Conservation (phyloP, 768 basidiomycete species). For the Austroboletus eburneus region DNA sequence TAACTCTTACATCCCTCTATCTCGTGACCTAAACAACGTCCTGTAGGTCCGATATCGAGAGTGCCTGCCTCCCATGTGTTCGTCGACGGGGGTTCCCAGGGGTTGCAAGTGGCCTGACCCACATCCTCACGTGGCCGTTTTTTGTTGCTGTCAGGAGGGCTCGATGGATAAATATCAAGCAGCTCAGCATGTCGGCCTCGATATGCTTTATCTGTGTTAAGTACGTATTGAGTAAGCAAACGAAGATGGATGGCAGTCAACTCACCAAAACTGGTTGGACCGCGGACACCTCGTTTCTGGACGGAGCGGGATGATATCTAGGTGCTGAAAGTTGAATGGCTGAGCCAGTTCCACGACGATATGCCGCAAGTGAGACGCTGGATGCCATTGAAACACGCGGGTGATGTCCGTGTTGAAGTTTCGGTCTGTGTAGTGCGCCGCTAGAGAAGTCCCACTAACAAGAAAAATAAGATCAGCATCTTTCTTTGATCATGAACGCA, state of each 20-base stretch:
- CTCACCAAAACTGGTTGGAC: constrained; percentile 84
- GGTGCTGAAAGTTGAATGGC: constrained; percentile 50
- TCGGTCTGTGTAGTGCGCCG: constrained; percentile 85
- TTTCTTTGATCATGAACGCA: background rate
- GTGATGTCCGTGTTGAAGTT: constrained; percentile 65
- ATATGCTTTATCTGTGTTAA: constrained; percentile 66
- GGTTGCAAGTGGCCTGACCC: constrained; percentile 69
- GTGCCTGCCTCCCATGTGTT: constrained; percentile 26
- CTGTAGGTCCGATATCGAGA: constrained; percentile 30
- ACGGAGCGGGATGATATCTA: constrained; percentile 84
- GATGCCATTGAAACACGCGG: constrained; percentile 78
- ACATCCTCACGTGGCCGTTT: constrained; percentile 73
- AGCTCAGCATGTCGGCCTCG: constrained; percentile 74
- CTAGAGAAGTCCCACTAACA: constrained; percentile 97
- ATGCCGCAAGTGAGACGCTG: constrained; percentile 64
- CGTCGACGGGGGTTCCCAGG: constrained; percentile 23
- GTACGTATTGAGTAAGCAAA: background rate
- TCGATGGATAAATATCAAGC: constrained; percentile 72
- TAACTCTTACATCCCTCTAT: background rate
- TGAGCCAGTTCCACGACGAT: constrained; percentile 56
- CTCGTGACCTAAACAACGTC: constrained; percentile 17
- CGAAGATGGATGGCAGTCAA: constrained; percentile 20
- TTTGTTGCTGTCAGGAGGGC: constrained; percentile 78
- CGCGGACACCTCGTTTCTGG: constrained; percentile 83
- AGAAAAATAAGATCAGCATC: background rate